Evolutionary conservation across 768 basidiomycete genomes (phyloP), one percentile per base, ranked within the genome.

Genomic region (Mycena rosella): DNA sequence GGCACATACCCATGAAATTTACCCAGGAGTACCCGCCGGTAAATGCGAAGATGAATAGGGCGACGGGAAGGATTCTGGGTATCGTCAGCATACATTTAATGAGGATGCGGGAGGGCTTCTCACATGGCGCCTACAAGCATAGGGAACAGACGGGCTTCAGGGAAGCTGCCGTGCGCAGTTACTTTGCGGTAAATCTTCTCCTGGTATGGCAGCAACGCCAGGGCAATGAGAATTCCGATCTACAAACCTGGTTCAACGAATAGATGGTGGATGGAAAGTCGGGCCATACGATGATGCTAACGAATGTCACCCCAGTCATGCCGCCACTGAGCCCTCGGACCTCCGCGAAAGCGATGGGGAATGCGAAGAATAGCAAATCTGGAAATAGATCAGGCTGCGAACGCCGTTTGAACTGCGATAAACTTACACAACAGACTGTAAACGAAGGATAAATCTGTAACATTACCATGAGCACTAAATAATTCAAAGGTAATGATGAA

Each of bases 31-130:
- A 84, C n/a, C 76, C 83, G 18, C 83, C 83, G 14, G 83, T 83
- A 72, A 82, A 83, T 2, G 83, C 83, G 65, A 86, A 83, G 52
- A 83, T 76, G 74, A 85, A 83, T 14, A 85, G 76, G 8, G 81
- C 79, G 14, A 76, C 49, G 22, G 84, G 78, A n/a, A 84, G 76
- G 24, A 83, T 60, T 38, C 80, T 82, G 68, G 15, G 22, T 26
- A 14, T 40, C 9, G 20, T 55, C 34, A 47, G 13, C 18, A 20
- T 29, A 30, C 32, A 42, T 30, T 2, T 4, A 27, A 4, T n/a
- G n/a, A n/a, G n/a, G n/a, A n/a, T n/a, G n/a, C n/a, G n/a, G n/a
- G 4, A 34, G 52, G 18, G 24, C 26, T 17, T 74, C 80, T 53
- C 71, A 82, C 81, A 82, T 74, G 14, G 80, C 74, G 13, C 81